phyloP scores from a whole-genome alignment of 768 basidiomycete species.

The Lepiota brunneoincarnata region DNA sequence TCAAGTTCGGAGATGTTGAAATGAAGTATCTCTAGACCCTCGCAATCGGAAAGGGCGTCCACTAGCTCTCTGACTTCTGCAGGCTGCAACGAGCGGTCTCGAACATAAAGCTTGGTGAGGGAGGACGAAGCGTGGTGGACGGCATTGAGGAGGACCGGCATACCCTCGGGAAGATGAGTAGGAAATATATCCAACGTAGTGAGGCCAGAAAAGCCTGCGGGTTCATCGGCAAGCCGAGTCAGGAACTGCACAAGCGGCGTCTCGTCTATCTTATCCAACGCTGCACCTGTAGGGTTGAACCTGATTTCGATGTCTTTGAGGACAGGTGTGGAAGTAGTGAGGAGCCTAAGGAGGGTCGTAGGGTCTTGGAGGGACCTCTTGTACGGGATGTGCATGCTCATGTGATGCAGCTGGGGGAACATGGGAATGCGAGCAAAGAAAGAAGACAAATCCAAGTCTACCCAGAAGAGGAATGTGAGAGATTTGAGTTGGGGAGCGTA shows the following conservation, averaged over 20 bases:
- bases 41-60: slow-evolving; percentile 21
- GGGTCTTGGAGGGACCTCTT: slow-evolving; percentile 36
- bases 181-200: slow-evolving; percentile 41
- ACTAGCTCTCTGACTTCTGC: slow-evolving; percentile 28
- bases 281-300: slow-evolving; percentile 34
- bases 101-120: slow-evolving; percentile 32
- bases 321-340: slow-evolving; percentile 26
- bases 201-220: slow-evolving; percentile 25
- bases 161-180: slow-evolving; percentile 29
- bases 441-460: slow-evolving; percentile 35
- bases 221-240: slow-evolving; percentile 21
- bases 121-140: slow-evolving; percentile 29
- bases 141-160: slow-evolving; percentile 30
- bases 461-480: slow-evolving; percentile 39
- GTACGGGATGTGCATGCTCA: slow-evolving; percentile 38
- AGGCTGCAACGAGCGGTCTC: slow-evolving; percentile 37
- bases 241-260: slow-evolving; percentile 34
- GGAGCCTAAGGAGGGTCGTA: slow-evolving; percentile 30
- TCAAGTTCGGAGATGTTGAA: slow-evolving; percentile 33
- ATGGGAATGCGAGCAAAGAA: slow-evolving; percentile 31
- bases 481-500: slow-evolving; percentile 30
- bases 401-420: slow-evolving; percentile 30
- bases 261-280: slow-evolving; percentile 26
- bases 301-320: slow-evolving; percentile 35
- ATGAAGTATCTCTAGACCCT: slow-evolving; percentile 25